These are phyloP conservation scores for Coix lacrymajobi DNA, from an alignment of 176 grass and related monocot species.

Conservation along the genomic window DNA sequence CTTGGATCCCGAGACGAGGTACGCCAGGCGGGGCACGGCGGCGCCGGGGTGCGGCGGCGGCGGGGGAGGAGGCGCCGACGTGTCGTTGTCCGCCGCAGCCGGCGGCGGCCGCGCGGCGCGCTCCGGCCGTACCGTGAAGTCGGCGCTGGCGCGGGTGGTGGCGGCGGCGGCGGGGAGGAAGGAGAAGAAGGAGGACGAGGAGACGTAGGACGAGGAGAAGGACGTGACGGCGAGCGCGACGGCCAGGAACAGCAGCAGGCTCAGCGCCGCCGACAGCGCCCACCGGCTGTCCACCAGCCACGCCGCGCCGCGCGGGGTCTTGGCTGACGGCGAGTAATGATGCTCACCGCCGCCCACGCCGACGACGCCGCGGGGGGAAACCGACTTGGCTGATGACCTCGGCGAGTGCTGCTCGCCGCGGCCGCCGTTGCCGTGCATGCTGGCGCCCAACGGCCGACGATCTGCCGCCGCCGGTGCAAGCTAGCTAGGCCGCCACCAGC, in stretches of 20 bases:
- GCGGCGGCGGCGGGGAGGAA: background rate
- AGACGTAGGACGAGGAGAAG: background rate
- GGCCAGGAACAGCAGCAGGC: slow-evolving; percentile 41
- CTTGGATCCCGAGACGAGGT: slow-evolving; percentile 82
- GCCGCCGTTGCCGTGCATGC: slow-evolving; percentile 10
- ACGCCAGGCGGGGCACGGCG: slow-evolving; percentile 59
- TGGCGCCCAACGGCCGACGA: background rate
- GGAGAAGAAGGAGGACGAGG: slow-evolving; percentile 25
- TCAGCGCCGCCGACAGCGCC: slow-evolving; percentile 22
- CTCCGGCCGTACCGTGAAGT: background rate
- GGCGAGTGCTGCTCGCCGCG: slow-evolving; percentile 23
- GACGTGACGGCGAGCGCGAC: slow-evolving; percentile 34
- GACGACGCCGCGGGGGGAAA: background rate
- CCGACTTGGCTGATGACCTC: slow-evolving; percentile 15
- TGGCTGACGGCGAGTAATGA: slow-evolving; percentile 13
- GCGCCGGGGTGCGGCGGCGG: background rate
- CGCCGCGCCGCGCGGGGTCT: slow-evolving; percentile 5
- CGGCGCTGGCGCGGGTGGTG: background rate
- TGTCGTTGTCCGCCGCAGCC: background rate
- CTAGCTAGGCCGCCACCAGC: background rate
- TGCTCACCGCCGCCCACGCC: background rate
- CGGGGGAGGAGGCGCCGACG: no score
- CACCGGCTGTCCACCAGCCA: slow-evolving; percentile 31
- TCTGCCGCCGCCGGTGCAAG: background rate
- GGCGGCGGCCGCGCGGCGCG: background rate